phyloP scores from a whole-genome alignment of 208 protist species.

The Crithidia thermophila region DNA sequence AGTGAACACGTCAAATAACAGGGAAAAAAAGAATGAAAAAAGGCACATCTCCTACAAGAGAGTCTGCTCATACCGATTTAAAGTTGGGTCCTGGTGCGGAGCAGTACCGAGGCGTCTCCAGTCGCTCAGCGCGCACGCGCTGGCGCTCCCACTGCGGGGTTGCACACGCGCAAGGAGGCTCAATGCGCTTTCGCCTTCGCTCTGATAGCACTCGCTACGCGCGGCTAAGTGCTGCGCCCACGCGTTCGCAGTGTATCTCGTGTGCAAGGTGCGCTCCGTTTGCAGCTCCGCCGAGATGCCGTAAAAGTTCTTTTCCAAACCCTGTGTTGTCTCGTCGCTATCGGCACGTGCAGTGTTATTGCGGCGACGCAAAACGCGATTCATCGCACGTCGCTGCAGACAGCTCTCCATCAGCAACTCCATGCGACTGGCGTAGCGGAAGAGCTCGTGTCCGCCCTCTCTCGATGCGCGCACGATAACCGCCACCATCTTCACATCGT shows the following conservation, averaged over 20 bases:
- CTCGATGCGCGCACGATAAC: slow-evolving; percentile 68
- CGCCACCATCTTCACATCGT: slow-evolving; percentile 50
- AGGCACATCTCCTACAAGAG: slow-evolving; percentile 25
- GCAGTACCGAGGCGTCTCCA: slow-evolving; percentile 51
- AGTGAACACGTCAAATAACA: too few relatives aligned
- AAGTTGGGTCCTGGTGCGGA: slow-evolving; percentile 35
- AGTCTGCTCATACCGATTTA: slow-evolving; percentile 63
- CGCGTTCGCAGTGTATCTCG: slow-evolving; percentile 53
- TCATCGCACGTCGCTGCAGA: slow-evolving; percentile 51
- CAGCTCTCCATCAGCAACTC: slow-evolving; percentile 64
- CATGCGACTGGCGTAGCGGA: slow-evolving; percentile 51
- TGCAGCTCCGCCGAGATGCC: slow-evolving; percentile 46
- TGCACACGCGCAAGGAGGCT: slow-evolving; percentile 38
- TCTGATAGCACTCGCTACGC: slow-evolving; percentile 28
- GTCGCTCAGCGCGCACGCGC: slow-evolving; percentile 32
- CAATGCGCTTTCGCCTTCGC: slow-evolving; percentile 32
- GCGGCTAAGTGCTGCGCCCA: slow-evolving; percentile 57
- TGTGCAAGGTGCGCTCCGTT: slow-evolving; percentile 48
- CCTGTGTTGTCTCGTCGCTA: slow-evolving; percentile 1
- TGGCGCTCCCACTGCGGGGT: background rate
- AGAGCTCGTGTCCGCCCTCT: slow-evolving; percentile 51
- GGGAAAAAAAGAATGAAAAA: background rate
- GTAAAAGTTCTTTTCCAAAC: slow-evolving; percentile 39
- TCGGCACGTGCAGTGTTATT: slow-evolving; percentile 5
- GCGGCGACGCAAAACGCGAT: slow-evolving; percentile 40